Base-by-base conservation (phyloP, 345 rosid genomes). In the Syzygium grande region DNA sequence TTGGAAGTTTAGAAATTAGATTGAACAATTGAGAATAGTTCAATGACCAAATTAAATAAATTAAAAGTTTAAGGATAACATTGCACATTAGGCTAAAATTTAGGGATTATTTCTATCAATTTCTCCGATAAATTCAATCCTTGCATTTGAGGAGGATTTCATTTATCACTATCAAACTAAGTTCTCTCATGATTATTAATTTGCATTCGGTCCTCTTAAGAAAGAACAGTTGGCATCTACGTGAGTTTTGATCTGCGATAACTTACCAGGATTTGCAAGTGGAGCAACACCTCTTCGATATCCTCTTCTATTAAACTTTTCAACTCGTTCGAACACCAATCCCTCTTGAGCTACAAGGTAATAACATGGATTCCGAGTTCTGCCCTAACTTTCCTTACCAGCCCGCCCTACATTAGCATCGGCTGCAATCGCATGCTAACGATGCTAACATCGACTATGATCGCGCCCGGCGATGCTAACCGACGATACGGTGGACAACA, bases 1-100 rank as follows among this genome's bases (percentile, higher is more conserved):
- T 5, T 0, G 3, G 38, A 73, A 38, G 13, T 73, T 21, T 38
- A 38, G 27, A 7, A 7, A 5, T 14, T 38, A 17, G 0, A 34
- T 38, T 38, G 27, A 73, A 73, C 6, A 38, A 38, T 73, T 19
- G 21, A 22, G 43, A 38, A 73, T 19, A 19, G 27, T 73, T 73
- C 3, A 38, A 9, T 4, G 11, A 38, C 0, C 13, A 73, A 0
- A 2, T 34, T 38, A 14, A 38, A 38, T 1, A 0, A 73, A 73
- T 19, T 73, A 73, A 73, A 34, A 0, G 14, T 38, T 73, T 0
- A 73, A 38, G 21, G 5, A 5, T 73, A 25, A 7, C 25, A 38
- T 5, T 38, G 5, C 4, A 19, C 11, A 12, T 73, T 73, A 13
- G 0, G 10, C 25, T 11, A 21, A 38, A 19, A 8, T 73, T 21